Base-by-base conservation (phyloP, 2,329 filamentous ascomycete genomes). In the Penicillium sp. region DNA sequence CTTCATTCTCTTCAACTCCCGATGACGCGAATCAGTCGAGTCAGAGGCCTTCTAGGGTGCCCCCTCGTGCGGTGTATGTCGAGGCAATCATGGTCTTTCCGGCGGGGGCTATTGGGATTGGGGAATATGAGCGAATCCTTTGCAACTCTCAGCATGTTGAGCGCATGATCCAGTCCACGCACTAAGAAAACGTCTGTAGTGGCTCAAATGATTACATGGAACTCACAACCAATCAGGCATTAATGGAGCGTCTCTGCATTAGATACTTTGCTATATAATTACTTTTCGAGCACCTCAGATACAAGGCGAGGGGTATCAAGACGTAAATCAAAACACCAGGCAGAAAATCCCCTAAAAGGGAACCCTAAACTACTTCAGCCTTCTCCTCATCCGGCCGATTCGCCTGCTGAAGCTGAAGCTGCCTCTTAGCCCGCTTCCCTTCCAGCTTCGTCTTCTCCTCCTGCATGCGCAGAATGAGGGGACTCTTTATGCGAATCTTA, bases 71-170 rank as follows among this genome's bases (percentile, higher is more conserved):
- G 69, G 77, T 77, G 12, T 73, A 71, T 55, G 78, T 96, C 19
- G 90, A 96, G 70, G 91, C 90, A 1, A 73, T 94, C 45, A 78
- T 92, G 67, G 73, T 96, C 3, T 96, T 93, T 87, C 81, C 86
- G 39, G 87, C 92, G 13, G 90, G 89, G 1, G 83, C 88, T 5
- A 73, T 97, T 61, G 83, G 89, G 59, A 68, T 96, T 54, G 81
- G 84, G 35, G 81, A 83, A 44, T 97, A 96, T 71, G 87, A 93
- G 73, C 78, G 75, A 45, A 82, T 83, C 35, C 67, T 89, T 49
- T 70, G 71, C 45, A 73, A 78, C 54, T 63, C 70, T 31, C 66
- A 70, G 53, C 71, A 72, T 27, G 68, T 73, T 3, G 72, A 76
- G 36, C 67, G 64, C 35, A 69, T 69, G 55, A 50, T 74, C 12